Base-by-base conservation (phyloP, 2,329 filamentous ascomycete species). In the Curvularia eragrostidis region DNA sequence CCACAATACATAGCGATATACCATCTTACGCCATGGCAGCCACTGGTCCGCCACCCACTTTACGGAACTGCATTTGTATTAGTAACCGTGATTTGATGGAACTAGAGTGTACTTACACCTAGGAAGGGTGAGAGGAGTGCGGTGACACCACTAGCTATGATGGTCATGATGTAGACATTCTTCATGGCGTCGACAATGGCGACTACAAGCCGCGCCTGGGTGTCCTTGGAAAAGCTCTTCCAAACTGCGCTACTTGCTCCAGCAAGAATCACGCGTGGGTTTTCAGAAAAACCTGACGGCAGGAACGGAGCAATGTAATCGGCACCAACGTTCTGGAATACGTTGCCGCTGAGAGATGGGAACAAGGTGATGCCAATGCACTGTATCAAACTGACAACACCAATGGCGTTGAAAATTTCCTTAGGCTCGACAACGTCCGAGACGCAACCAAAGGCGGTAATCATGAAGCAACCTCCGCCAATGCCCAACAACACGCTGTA, bases 401-500 rank as follows among this genome's bases (percentile, higher is more conserved):
- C 60, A 18, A 67, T 50, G 1, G 64, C 61, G 2, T 32, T 36
- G 2, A 61, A 32, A 36, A 63, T 54, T 2, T 60, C 36, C 13
- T 59, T 36, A 2, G 56, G 53, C 6, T 56, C 43, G 3, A 62
- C 60, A 15, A 61, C 41, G 10, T 47, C 62, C 34, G 62, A 59
- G 15, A 59, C 57, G 24, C 63, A 59, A 1, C 56, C 42, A 41
- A 63, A 70, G 1, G 52, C 34, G 5, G 59, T 53, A 13, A 65
- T 58, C 12, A 59, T 21, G 28, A 54, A 65, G 5, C 54, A 48
- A 7, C 70, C 70, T 5, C 44, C 54, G 10, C 70, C 70, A n/a
- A 66, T 34, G 0, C 56, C 71, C 2, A 70, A 4, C 7, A 74
- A 39, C 0, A 70, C 47, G 1, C 23, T 56, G 54, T 59, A 71